These are phyloP conservation scores for Picochlorum sp. DNA, from an alignment of 139 green algal species.

Conservation along the genomic window DNA sequence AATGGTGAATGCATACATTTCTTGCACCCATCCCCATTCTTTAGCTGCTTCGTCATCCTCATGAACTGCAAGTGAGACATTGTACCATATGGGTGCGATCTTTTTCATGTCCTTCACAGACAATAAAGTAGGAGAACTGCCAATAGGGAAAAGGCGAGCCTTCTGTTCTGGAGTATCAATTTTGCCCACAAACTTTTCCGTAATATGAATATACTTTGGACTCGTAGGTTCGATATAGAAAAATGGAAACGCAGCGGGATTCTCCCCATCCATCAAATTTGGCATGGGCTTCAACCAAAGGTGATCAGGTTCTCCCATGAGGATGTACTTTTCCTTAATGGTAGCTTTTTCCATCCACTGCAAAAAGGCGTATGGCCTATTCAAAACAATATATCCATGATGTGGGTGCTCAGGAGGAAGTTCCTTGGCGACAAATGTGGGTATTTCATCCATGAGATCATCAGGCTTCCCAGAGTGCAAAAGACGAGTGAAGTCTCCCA, in stretches of 20 bases:
- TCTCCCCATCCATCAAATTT: slow-evolving; percentile 78
- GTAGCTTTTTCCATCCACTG: slow-evolving; percentile 70
- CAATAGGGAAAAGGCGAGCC: slow-evolving; percentile 65
- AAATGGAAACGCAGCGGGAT: slow-evolving; percentile 85
- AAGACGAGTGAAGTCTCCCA: slow-evolving; percentile 92
- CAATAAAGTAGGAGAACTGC: slow-evolving; percentile 83
- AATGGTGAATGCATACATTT: slow-evolving; percentile 95
- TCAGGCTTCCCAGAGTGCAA: slow-evolving; percentile 82
- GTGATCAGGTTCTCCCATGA: slow-evolving; percentile 97
- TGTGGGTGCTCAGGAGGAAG: slow-evolving; percentile 64
- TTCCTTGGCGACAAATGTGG: slow-evolving; percentile 84
- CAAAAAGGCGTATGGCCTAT: slow-evolving; percentile 86
- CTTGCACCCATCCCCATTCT: slow-evolving; percentile 79
- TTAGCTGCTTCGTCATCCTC: slow-evolving; percentile 61
- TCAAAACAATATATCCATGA: slow-evolving; percentile 89
- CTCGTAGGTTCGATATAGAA: slow-evolving; percentile 92
- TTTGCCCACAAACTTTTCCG: slow-evolving; percentile 41
- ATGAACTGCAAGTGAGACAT: slow-evolving; percentile 85
- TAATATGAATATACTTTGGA: slow-evolving; percentile 39
- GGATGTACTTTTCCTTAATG: slow-evolving; percentile 81
- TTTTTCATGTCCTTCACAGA: slow-evolving; percentile 58
- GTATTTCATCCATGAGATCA: slow-evolving; percentile 93
- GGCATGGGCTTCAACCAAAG: slow-evolving; percentile 85
- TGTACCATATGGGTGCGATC: slow-evolving; percentile 76
- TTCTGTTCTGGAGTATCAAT: slow-evolving; percentile 46